Percentiles rank a stretch among this genome's conserved stretches.
Evolutionary conservation across 1,284 basidiomycete species (phyloP).

Genomic region (Heterobasidion parviporum): DNA sequence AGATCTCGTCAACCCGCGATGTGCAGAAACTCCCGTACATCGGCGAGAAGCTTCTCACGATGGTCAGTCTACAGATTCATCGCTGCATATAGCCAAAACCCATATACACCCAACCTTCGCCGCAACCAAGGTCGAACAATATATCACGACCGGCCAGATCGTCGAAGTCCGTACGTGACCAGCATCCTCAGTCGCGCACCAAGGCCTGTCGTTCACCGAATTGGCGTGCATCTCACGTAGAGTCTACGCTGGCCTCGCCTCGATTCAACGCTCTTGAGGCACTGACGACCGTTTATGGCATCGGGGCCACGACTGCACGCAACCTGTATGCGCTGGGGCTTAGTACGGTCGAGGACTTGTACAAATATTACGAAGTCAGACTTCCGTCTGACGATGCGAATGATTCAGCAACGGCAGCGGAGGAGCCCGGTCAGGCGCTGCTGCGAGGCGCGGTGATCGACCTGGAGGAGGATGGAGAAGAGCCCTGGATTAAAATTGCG

Average conservation of each 20-base stretch:
- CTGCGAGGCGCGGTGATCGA: not conserved
- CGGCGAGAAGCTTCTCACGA: conserved; percentile 49
- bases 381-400: conserved; percentile 7
- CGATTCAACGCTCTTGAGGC: conserved; percentile 48
- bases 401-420: not conserved
- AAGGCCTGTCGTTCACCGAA: not conserved
- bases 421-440: not conserved
- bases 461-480: conserved; percentile 3
- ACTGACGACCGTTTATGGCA: conserved; percentile 63
- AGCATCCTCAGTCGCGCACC: not conserved
- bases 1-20: conserved; percentile 34
- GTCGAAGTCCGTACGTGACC: conserved; percentile 46
- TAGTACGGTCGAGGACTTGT: conserved; percentile 53
- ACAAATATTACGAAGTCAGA: conserved; percentile 53
- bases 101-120: not conserved
- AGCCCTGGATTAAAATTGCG: conserved; percentile 37
- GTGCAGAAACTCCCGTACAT: conserved; percentile 48
- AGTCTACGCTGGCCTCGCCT: conserved; percentile 33
- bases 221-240: conserved; percentile 22
- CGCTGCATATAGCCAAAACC: too few relatives aligned
- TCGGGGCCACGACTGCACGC: conserved; percentile 61
- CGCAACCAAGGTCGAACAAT: conserved; percentile 50
- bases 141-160: conserved; percentile 43
- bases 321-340: conserved; percentile 53
- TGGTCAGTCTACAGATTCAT: conserved; percentile 29